These are phyloP conservation scores for Cunninghamia lanceolata DNA, from an alignment of 75 land plant species.

Conservation along the genomic window DNA sequence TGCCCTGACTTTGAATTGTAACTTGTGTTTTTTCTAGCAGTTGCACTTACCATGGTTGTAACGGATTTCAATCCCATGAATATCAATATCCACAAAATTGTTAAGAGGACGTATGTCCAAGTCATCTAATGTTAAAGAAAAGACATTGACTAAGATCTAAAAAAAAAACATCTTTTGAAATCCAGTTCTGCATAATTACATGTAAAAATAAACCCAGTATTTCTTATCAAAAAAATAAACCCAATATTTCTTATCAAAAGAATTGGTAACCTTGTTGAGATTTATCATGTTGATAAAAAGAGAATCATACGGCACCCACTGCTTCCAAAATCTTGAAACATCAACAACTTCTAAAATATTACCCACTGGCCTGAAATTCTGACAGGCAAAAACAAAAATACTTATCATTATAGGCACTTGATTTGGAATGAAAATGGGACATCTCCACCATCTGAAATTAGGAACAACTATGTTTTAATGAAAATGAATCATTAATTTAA, in stretches of 20 bases:
- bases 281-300: not conserved
- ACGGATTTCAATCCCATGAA: not conserved
- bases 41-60: not conserved
- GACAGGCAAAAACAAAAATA: not conserved
- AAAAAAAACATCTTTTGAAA: not conserved
- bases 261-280: not conserved
- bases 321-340: not conserved
- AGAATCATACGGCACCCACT: too few relatives aligned
- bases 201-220: not conserved
- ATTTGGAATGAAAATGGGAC: not conserved
- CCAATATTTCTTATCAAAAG: not conserved
- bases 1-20: not conserved
- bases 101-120: not conserved
- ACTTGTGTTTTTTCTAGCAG: too few relatives aligned
- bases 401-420: not conserved
- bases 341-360: not conserved
- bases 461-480: not conserved
- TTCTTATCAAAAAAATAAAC: not conserved
- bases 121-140: not conserved
- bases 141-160: not conserved
- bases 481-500: not conserved
- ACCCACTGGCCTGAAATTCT: not conserved
- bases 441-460: not conserved
- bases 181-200: not conserved
- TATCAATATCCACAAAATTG: not conserved